Evolutionary conservation across 139 green algal species (phyloP).

Genomic region (Gonium pectorale): DNA sequence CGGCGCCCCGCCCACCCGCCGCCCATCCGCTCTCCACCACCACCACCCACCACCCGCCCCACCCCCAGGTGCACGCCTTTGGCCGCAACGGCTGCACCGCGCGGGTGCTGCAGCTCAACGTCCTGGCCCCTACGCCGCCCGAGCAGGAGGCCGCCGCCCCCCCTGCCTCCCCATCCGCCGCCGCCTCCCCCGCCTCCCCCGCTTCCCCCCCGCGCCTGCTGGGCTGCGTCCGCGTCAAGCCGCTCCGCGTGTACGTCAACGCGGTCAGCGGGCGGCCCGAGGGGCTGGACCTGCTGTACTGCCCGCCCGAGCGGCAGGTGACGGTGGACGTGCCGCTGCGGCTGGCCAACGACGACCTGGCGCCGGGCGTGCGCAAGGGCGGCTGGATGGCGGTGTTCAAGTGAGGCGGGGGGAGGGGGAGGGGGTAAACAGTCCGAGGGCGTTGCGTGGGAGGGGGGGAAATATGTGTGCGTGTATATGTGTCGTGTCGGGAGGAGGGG

Average conservation of each 20-base stretch:
- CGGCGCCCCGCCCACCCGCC: too few relatives aligned
- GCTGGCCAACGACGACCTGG: conserved; percentile 41
- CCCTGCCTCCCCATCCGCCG: not conserved
- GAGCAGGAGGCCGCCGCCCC: not conserved
- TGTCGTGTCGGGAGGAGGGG: too few relatives aligned
- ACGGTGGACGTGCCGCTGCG: conserved; percentile 44
- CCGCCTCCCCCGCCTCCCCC: not conserved
- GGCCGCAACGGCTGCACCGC: conserved; percentile 45
- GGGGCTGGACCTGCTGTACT: conserved; percentile 43
- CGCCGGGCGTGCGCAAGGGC: conserved; percentile 43
- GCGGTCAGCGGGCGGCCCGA: conserved; percentile 27
- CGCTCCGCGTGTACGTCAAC: conserved; percentile 32
- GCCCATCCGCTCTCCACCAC: too few relatives aligned
- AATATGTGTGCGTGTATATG: too few relatives aligned
- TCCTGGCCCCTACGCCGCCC: not conserved
- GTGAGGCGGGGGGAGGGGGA: conserved; percentile 19
- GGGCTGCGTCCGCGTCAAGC: conserved; percentile 42
- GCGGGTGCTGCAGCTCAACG: conserved; percentile 15
- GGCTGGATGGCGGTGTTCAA: conserved; percentile 47
- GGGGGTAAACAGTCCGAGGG: too few relatives aligned
- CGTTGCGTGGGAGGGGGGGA: too few relatives aligned
- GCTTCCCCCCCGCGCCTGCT: not conserved
- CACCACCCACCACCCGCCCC: too few relatives aligned
- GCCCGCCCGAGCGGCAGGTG: conserved; percentile 36
- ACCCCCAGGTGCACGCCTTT: conserved; percentile 22